phyloP scores from a whole-genome alignment of 2,329 filamentous ascomycete species.

The Fusarium poae region DNA sequence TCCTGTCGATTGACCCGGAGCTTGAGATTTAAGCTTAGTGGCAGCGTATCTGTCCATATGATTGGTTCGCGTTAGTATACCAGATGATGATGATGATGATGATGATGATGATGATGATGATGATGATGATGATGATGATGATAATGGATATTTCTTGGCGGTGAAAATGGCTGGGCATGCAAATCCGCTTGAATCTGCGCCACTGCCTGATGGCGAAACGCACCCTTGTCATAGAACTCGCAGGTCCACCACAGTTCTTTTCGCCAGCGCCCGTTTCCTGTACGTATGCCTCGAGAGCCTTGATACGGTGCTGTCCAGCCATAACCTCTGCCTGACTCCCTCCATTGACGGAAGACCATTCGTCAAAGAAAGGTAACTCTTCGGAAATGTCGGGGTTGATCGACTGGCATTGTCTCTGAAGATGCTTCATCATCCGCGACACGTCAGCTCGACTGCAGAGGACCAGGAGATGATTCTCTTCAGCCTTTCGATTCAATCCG shows the following conservation, averaged over 20 bases:
- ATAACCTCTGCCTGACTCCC: constrained; percentile 19
- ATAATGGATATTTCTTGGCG: no score
- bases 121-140: no score
- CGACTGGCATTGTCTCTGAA: neutral
- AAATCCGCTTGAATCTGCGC: no score
- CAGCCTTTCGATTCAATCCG: neutral
- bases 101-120: no score
- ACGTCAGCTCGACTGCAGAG: neutral
- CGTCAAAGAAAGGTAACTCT: neutral
- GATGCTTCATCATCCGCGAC: neutral
- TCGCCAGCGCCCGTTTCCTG: constrained; percentile 1
- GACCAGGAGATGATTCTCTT: neutral
- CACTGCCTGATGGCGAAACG: neutral
- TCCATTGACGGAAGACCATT: neutral
- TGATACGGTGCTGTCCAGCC: constrained; percentile 28
- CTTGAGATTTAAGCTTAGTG: constrained; percentile 21
- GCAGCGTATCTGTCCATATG: constrained; percentile 14
- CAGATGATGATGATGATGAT: no score
- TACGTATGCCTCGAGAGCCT: constrained; percentile 21
- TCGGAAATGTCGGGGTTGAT: neutral
- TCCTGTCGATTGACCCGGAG: constrained; percentile 24
- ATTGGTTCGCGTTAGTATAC: neutral
- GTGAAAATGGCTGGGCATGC: neutral
- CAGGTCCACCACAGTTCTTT: constrained; percentile 31
- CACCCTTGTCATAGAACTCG: constrained; percentile 31